Conservation (phyloP, 441 rosid species). For the Corymbia citriodora region DNA sequence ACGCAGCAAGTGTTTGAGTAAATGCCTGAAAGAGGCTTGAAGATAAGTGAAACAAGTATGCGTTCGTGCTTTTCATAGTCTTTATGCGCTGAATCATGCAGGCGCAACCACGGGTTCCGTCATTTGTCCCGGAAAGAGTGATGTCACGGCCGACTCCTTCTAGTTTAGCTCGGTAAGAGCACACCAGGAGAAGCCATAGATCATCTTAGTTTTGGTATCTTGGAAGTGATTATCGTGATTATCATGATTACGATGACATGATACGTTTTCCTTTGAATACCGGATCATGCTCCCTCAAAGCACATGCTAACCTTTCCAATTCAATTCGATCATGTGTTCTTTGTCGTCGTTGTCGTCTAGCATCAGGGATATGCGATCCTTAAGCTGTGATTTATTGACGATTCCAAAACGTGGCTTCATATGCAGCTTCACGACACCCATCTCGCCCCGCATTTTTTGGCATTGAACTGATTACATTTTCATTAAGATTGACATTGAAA, state of each 20-base stretch:
- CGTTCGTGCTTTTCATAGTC: not conserved
- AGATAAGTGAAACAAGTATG: not conserved
- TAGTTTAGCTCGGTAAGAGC: not conserved
- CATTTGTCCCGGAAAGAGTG: not conserved
- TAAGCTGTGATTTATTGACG: not conserved
- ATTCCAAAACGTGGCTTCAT: not conserved
- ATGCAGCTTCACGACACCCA: not conserved
- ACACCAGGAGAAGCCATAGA: not conserved
- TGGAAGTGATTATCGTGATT: not conserved
- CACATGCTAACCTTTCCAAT: not conserved
- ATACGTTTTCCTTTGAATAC: not conserved
- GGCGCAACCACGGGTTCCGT: not conserved
- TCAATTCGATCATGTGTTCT: not conserved
- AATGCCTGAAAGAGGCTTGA: not conserved
- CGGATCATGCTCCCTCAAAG: not conserved
- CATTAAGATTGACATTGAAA: too few species aligned
- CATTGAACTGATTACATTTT: too few species aligned
- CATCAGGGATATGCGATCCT: not conserved
- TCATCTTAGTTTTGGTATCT: not conserved
- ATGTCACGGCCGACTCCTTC: not conserved
- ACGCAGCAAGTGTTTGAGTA: not conserved
- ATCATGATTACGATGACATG: not conserved
- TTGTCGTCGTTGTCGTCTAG: not conserved
- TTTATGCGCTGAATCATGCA: not conserved
- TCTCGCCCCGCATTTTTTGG: not conserved